phyloP scores from a whole-genome alignment of 2,329 filamentous ascomycete genomes.

The Paecilomyces sp. region DNA sequence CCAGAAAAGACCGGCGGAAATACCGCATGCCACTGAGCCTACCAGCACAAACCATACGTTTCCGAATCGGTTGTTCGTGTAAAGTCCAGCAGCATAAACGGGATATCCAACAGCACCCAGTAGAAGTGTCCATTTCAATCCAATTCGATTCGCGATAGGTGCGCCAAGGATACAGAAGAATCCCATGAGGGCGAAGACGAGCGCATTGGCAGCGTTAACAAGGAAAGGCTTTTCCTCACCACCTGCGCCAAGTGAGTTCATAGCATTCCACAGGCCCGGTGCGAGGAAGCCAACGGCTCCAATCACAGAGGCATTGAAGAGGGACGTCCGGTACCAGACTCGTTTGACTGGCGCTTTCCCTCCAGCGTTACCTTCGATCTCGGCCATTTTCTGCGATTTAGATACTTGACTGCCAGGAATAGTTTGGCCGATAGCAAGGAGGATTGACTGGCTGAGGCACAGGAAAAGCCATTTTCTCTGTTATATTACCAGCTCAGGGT shows the following conservation, averaged over 20 bases:
- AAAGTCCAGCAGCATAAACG: constrained; percentile 42
- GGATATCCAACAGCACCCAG: constrained; percentile 42
- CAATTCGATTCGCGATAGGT: constrained; percentile 44
- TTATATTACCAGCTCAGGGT: not conserved
- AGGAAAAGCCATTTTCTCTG: not conserved
- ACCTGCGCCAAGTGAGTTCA: constrained; percentile 48
- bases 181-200: constrained; percentile 39
- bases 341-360: not conserved
- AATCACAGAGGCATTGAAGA: constrained; percentile 46
- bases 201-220: constrained; percentile 46
- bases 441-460: not conserved
- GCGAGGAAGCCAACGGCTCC: constrained; percentile 43
- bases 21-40: constrained; percentile 42
- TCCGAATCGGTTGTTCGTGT: constrained; percentile 33
- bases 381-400: not conserved
- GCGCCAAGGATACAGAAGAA: constrained; percentile 41
- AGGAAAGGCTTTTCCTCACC: constrained; percentile 47
- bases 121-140: constrained; percentile 38
- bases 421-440: not conserved
- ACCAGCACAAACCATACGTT: constrained; percentile 47
- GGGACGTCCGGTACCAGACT: constrained; percentile 41
- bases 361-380: not conserved
- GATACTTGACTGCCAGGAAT: not conserved
- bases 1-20: constrained; percentile 47
- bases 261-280: constrained; percentile 47